A percentile compares a stretch with the other conserved stretches of the same genome.
phyloP scores from a whole-genome alignment of 2,329 filamentous ascomycete species.

The Beauveria bassiana region DNA sequence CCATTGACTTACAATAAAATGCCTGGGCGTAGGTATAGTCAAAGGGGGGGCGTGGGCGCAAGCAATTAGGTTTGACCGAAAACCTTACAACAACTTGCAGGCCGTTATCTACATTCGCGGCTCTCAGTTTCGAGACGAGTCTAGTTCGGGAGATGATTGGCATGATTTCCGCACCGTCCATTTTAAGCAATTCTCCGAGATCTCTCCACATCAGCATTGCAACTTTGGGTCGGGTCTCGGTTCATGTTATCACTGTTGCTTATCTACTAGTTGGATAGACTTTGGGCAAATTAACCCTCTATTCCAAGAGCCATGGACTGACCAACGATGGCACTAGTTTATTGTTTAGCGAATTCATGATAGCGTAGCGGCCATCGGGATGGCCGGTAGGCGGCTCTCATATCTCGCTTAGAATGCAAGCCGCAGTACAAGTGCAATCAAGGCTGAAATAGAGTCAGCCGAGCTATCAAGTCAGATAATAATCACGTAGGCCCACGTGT shows the following conservation, averaged over 20 bases:
- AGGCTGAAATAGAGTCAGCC: not conserved
- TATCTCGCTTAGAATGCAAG: not conserved
- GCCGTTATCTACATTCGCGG: not conserved
- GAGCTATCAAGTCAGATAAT: not conserved
- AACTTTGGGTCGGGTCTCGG: not conserved
- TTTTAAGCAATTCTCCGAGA: not conserved
- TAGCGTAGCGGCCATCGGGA: not conserved
- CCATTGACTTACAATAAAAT: not conserved
- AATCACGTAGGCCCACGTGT: not conserved
- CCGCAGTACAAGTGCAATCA: not conserved
- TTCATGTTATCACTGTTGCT: not conserved
- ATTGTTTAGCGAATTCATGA: not conserved
- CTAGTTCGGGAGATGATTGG: not conserved
- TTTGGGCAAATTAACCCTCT: not conserved
- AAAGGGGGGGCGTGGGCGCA: not conserved
- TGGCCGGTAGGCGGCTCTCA: not conserved
- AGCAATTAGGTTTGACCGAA: not conserved
- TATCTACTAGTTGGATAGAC: not conserved
- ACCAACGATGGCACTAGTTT: not conserved
- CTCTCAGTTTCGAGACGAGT: not conserved
- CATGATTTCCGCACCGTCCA: not conserved
- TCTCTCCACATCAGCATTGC: not conserved
- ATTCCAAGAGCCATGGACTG: not conserved
- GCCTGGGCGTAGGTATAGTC: not conserved
- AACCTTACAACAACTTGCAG: too few relatives aligned